Base-by-base conservation (phyloP, 768 basidiomycete genomes). In the Calocybe cyanea region DNA sequence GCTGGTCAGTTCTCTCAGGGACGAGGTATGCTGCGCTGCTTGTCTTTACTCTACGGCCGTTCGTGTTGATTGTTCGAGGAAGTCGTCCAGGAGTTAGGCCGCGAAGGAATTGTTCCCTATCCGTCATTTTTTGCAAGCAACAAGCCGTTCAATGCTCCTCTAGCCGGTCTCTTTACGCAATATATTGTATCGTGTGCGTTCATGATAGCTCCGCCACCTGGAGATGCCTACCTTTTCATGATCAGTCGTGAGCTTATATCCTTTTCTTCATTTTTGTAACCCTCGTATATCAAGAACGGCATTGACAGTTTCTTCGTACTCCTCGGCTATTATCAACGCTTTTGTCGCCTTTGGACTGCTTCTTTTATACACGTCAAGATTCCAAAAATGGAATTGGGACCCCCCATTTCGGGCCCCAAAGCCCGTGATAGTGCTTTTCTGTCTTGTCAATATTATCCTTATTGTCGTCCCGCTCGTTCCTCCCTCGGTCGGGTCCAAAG, bases 21-120 rank as follows among this genome's bases (percentile, higher is more conserved):
- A 11, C 69, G 85, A 72, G 77, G 84, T 83, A 52, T 4, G 38
- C 24, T 28, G 11, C 11, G 25, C 24, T 28, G 11, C 11, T 5
- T 6, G 25, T 11, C 25, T 6, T 28, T 28, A 11, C 25, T 28
- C 11, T 28, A 28, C 25, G 6, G 11, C 5, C 6, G 11, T 28
- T 28, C 11, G 5, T 28, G 11, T 28, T 28, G 5, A 28, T 14
- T 25, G 21, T 14, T 21, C 6, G 7, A n/a, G n/a, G 7, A 53
- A 85, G 84, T 86, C 8, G 74, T 85, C 7, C 86, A 87, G 57
- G 85, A 87, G 59, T 69, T 87, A 3, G 86, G 85, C 0, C 71
- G 84, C 11, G 85, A 87, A 54, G 85, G 83, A 1, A 68, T 86
- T 19, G 65, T 87, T 7, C 86, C 86, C 0, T 80, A 64, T 52